Evolutionary conservation across 495 filamentous ascomycete species (phyloP).

Genomic region (Neurospora cerealis): DNA sequence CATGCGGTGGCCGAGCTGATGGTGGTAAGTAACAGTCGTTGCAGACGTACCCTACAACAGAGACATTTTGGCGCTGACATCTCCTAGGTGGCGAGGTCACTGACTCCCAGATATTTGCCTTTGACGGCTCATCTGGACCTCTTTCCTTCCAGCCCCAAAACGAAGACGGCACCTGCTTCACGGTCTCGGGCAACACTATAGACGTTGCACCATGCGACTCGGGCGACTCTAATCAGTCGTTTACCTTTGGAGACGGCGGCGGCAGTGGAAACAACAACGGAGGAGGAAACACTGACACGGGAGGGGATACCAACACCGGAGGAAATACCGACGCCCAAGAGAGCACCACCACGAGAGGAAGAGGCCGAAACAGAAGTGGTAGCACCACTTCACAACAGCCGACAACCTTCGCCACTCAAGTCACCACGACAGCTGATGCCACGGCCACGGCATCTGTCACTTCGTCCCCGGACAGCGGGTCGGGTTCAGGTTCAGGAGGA

Average conservation of each 20-base stretch:
- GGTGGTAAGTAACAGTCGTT: slow-evolving; percentile 22
- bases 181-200: slow-evolving; percentile 33
- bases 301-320: slow-evolving; percentile 1
- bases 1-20: slow-evolving; percentile 46
- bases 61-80: slow-evolving; percentile 3
- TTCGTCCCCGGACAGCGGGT: background rate
- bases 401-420: slow-evolving; percentile 1
- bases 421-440: background rate
- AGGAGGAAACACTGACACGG: slow-evolving; percentile 18
- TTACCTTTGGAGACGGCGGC: slow-evolving; percentile 30
- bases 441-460: background rate
- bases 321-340: background rate
- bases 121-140: slow-evolving; percentile 31
- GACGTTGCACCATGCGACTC: slow-evolving; percentile 34
- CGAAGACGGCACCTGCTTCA: slow-evolving; percentile 32
- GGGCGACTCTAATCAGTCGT: slow-evolving; percentile 33
- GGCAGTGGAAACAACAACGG: slow-evolving; percentile 2
- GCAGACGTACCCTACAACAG: background rate
- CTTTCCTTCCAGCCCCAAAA: slow-evolving; percentile 35
- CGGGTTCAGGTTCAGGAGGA: background rate
- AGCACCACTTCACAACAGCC: slow-evolving; percentile 2
- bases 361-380: background rate
- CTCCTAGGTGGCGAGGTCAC: slow-evolving; percentile 34
- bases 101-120: slow-evolving; percentile 39
- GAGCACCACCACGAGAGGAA: background rate